Percentiles rank a stretch among this genome's conserved stretches.
Evolutionary conservation across 495 filamentous ascomycete species (phyloP).

Genomic region (Rostrohypoxylon terebratum): DNA sequence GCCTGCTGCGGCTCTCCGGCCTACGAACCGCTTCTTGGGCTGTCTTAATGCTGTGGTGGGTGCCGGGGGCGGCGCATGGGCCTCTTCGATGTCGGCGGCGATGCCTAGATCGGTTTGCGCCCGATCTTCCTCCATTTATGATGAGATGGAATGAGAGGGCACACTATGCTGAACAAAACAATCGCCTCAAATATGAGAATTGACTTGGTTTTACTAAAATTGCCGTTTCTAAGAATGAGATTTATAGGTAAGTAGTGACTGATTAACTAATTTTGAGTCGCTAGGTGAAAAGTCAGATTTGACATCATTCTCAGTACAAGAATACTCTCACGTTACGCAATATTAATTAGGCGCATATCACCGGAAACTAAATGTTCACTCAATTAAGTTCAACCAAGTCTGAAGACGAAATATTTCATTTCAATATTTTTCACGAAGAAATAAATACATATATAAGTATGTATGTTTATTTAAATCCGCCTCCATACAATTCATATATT

Average conservation of each 20-base stretch:
- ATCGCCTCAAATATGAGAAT: background rate
- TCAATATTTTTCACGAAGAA: background rate
- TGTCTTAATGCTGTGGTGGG: constrained; percentile 54
- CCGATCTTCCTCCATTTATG: constrained; percentile 66
- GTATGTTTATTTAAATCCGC: no score
- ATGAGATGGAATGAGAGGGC: background rate
- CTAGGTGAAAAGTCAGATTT: constrained; percentile 32
- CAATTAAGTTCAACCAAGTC: background rate
- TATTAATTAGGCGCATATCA: background rate
- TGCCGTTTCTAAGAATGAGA: background rate
- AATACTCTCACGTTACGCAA: background rate
- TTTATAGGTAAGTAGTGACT: background rate
- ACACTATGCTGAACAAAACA: background rate
- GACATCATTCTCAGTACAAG: background rate
- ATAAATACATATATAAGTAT: constrained; percentile 4
- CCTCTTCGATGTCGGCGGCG: constrained; percentile 66
- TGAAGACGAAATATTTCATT: background rate
- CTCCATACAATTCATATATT: constrained; percentile 5
- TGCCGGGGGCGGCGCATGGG: constrained; percentile 47
- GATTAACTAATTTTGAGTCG: background rate
- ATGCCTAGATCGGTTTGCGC: constrained; percentile 63
- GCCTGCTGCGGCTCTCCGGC: constrained; percentile 64
- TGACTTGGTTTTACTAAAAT: background rate
- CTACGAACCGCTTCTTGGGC: constrained; percentile 85
- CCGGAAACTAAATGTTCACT: background rate